phyloP scores from a whole-genome alignment of 2,329 filamentous ascomycete genomes.

The Alternaria ventricosa region DNA sequence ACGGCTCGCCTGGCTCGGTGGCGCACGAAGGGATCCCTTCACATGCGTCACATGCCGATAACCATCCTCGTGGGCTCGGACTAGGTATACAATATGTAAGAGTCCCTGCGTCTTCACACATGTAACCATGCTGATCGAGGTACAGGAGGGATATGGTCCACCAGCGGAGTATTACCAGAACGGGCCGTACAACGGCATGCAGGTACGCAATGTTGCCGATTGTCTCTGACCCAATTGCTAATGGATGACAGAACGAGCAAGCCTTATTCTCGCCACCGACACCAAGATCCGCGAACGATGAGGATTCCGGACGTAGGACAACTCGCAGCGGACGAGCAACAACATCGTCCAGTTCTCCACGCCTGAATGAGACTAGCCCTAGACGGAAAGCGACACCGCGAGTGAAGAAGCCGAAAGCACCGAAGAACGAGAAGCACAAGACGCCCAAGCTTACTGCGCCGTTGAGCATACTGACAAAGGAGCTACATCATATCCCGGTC shows the following conservation, averaged over 20 bases:
- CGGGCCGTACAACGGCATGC: conserved; percentile 30
- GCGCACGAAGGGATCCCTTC: conserved; percentile 36
- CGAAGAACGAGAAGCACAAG: conserved; percentile 54
- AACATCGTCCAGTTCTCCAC: conserved; percentile 34
- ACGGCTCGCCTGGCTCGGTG: conserved; percentile 37
- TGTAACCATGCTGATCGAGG: conserved; percentile 26
- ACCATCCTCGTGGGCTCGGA: conserved; percentile 29
- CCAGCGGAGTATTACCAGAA: conserved; percentile 36
- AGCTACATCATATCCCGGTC: conserved; percentile 67
- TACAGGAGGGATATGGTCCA: conserved; percentile 42
- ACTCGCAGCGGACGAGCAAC: conserved; percentile 45
- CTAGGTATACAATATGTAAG: conserved; percentile 45
- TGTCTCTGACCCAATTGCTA: conserved; percentile 15
- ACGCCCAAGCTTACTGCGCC: conserved; percentile 68
- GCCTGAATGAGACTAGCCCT: conserved; percentile 26
- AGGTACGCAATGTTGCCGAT: conserved; percentile 25
- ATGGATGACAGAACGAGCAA: conserved; percentile 33
- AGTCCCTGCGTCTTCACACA: neutral
- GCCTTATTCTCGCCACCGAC: conserved; percentile 50
- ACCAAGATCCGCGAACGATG: conserved; percentile 51
- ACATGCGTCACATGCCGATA: conserved; percentile 36
- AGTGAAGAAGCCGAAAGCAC: conserved; percentile 53
- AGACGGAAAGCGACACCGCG: conserved; percentile 42
- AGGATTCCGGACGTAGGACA: conserved; percentile 48
- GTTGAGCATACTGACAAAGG: conserved; percentile 72